Evolutionary conservation across 2,329 filamentous ascomycete genomes (phyloP), one percentile per base, ranked within the genome.

Genomic region (Ophiostoma pallidulum): DNA sequence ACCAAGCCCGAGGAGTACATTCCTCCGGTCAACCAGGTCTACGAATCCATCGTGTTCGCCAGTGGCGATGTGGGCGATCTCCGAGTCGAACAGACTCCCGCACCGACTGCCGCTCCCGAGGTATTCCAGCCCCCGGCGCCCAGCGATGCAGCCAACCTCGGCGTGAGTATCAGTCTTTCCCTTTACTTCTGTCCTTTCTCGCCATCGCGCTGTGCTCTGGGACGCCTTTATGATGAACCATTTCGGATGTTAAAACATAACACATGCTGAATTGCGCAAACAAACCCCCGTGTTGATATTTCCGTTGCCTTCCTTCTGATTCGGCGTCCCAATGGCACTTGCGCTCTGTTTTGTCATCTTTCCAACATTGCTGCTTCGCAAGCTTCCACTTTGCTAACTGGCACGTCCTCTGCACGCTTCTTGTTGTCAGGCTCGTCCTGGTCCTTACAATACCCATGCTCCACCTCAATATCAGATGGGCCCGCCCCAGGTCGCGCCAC

Each of bases 291-390:
- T 95, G 90, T 94, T 82, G 90, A 95, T 80, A 83, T 85, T 83
- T 95, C 90, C 89, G 90, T 95, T 96, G 90, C 89, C 90, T 96
- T 96, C 90, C 90, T 96, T 95, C 89, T 96, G 89, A 95, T 81
- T 47, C 38, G 45, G 50, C 41, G 16, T n/a, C n/a, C n/a, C n/a
- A n/a, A n/a, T n/a, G n/a, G n/a, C n/a, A n/a, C n/a, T n/a, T n/a
- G n/a, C n/a, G n/a, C n/a, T n/a, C n/a, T n/a, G n/a, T n/a, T n/a
- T n/a, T n/a, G n/a, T n/a, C n/a, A n/a, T n/a, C n/a, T n/a, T n/a
- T n/a, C n/a, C n/a, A n/a, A n/a, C n/a, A n/a, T n/a, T n/a, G n/a
- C n/a, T n/a, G n/a, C n/a, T n/a, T n/a, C n/a, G n/a, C n/a, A n/a
- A n/a, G n/a, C n/a, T n/a, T n/a, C n/a, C n/a, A n/a, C 4, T 20